Percentiles rank a stretch among this genome's conserved stretches.
Evolutionary conservation across 768 basidiomycete species (phyloP).

Genomic region (Mycena epipterygia): DNA sequence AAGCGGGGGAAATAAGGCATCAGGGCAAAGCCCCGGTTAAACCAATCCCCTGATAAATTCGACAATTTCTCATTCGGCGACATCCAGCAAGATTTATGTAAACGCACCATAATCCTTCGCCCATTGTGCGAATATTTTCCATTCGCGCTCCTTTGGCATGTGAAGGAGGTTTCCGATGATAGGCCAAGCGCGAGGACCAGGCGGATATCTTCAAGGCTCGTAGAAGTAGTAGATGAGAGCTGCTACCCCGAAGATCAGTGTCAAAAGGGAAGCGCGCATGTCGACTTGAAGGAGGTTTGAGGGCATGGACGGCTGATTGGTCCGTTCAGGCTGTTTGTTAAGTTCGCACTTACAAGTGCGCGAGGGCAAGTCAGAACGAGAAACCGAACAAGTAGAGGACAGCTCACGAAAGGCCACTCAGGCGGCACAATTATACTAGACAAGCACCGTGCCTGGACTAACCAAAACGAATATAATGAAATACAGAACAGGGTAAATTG

Average conservation of each 20-base stretch:
- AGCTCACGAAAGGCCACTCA: too few relatives aligned
- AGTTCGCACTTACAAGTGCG: too few relatives aligned
- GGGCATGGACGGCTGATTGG: too few relatives aligned
- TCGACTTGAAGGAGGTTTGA: too few relatives aligned
- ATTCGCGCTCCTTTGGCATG: conserved; percentile 39
- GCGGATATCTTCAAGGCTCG: conserved; percentile 15
- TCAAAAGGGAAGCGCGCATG: too few relatives aligned
- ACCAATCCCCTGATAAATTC: not conserved
- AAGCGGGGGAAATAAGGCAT: conserved; percentile 14
- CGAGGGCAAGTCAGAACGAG: too few relatives aligned
- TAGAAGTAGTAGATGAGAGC: not conserved
- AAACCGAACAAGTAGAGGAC: too few relatives aligned
- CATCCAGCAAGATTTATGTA: not conserved
- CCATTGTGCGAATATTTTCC: conserved; percentile 44
- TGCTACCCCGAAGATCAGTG: not conserved
- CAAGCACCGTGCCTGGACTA: too few relatives aligned
- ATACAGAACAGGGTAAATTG: too few relatives aligned
- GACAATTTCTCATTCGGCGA: not conserved
- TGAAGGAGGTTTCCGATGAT: conserved; percentile 42
- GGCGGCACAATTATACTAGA: too few relatives aligned
- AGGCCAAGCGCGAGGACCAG: conserved; percentile 38
- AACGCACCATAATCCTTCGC: conserved; percentile 39
- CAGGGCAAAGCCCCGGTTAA: not conserved
- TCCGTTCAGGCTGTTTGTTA: too few relatives aligned
- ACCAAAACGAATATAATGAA: too few relatives aligned